Conservation (phyloP, 1,139 yeast genomes). For the Geotrichum klebahnii region DNA sequence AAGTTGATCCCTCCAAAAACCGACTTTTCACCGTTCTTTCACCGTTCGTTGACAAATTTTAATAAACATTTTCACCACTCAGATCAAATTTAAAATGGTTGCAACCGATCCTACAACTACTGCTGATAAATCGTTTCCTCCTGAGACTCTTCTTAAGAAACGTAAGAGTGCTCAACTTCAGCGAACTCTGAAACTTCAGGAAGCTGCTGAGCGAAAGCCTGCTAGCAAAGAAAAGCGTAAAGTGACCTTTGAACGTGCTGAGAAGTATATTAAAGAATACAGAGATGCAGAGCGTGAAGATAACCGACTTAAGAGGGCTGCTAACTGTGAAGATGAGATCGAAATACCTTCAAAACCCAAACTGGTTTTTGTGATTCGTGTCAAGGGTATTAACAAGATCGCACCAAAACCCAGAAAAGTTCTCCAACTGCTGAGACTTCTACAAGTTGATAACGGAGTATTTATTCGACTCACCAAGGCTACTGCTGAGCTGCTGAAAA, state of each 20-base stretch:
- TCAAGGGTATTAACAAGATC: slow-evolving; percentile 99
- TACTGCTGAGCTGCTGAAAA: slow-evolving; percentile 89
- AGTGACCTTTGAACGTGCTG: slow-evolving; percentile 78
- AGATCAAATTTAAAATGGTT: slow-evolving; percentile 7
- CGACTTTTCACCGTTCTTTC: too few species aligned
- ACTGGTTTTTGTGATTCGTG: slow-evolving; percentile 93
- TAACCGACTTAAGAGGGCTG: slow-evolving; percentile 89
- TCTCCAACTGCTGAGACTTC: slow-evolving; percentile 92
- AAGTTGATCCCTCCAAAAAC: too few species aligned
- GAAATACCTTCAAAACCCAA: slow-evolving; percentile 96
- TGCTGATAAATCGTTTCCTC: slow-evolving; percentile 42
- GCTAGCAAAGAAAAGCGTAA: not conserved
- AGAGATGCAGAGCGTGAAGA: slow-evolving; percentile 89
- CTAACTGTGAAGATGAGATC: slow-evolving; percentile 74
- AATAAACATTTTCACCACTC: not conserved
- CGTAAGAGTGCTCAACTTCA: slow-evolving; percentile 59
- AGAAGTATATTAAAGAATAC: slow-evolving; percentile 97
- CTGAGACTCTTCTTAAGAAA: slow-evolving; percentile 96
- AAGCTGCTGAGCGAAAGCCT: slow-evolving; percentile 9
- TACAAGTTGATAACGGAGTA: slow-evolving; percentile 97
- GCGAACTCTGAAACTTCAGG: slow-evolving; percentile 34
- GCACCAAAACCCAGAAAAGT: slow-evolving; percentile 99
- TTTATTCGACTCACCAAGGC: slow-evolving; percentile 98
- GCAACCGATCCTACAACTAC: slow-evolving; percentile 3
- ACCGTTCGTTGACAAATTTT: too few species aligned